phyloP scores from a whole-genome alignment of 495 filamentous ascomycete genomes.

The Hypoxylon intermedium region DNA sequence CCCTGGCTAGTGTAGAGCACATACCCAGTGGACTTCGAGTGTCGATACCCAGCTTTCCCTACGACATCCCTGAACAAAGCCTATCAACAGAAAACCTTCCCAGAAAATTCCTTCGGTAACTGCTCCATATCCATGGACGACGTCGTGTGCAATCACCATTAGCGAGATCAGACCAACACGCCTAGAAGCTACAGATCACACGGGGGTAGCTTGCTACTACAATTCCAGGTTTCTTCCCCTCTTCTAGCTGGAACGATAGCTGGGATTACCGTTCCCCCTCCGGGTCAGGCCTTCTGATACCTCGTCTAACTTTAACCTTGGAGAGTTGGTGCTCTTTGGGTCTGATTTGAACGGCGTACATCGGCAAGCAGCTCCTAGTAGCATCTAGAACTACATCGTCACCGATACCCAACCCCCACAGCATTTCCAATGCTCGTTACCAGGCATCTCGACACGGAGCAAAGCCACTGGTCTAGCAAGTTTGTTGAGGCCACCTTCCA shows the following conservation, averaged over 20 bases:
- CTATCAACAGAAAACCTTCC: slow-evolving; percentile 9
- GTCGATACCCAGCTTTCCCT: slow-evolving; percentile 15
- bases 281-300: slow-evolving; percentile 3
- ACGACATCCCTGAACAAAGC: slow-evolving; percentile 13
- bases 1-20: slow-evolving; percentile 11
- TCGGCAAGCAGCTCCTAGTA: slow-evolving; percentile 23
- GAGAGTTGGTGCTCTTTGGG: slow-evolving; percentile 12
- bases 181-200: slow-evolving; percentile 18
- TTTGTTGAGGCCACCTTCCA: slow-evolving; percentile 61
- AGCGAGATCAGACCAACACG: slow-evolving; percentile 13
- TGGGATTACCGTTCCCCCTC: slow-evolving; percentile 6
- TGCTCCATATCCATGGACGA: slow-evolving; percentile 10
- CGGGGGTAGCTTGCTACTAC: slow-evolving; percentile 10
- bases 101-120: slow-evolving; percentile 7
- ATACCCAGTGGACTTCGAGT: slow-evolving; percentile 10
- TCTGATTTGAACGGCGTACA: slow-evolving; percentile 17
- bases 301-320: slow-evolving; percentile 7
- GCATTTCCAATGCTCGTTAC: slow-evolving; percentile 66
- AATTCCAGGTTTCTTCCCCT: slow-evolving; percentile 1
- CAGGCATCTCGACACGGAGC: slow-evolving; percentile 63
- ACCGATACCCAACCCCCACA: slow-evolving; percentile 30
- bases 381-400: slow-evolving; percentile 21
- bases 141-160: slow-evolving; percentile 11
- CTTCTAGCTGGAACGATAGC: slow-evolving; percentile 10
- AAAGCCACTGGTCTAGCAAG: slow-evolving; percentile 66